Evolutionary conservation across 306 rosid genomes (phyloP).

Genomic region (Begonia peltatifolia): DNA sequence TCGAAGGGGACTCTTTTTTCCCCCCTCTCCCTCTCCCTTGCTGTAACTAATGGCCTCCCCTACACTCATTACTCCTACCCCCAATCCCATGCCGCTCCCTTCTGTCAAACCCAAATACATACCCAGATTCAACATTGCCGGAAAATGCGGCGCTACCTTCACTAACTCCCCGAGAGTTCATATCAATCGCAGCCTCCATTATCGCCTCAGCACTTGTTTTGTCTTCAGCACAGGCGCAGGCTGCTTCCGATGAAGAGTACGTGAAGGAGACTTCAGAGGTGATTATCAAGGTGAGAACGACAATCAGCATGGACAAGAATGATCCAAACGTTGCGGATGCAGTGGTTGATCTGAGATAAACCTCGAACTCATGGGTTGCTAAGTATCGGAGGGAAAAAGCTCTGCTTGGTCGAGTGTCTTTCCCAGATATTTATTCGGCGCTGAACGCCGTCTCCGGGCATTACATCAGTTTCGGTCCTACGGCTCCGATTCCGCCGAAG

Average conservation of each 20-base stretch:
- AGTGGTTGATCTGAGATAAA: constrained; percentile 62
- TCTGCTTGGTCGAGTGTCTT: constrained; percentile 63
- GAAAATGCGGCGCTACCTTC: not conserved
- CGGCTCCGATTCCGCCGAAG: constrained; percentile 86
- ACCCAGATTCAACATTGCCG: constrained; percentile 4
- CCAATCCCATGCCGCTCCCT: constrained; percentile 50
- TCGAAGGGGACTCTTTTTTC: not conserved
- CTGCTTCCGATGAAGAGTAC: constrained; percentile 63
- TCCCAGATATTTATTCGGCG: constrained; percentile 83
- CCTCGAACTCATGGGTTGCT: constrained; percentile 85
- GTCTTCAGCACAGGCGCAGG: constrained; percentile 16
- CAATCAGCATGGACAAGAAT: constrained; percentile 54
- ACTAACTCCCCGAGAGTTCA: constrained; percentile 28
- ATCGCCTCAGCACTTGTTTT: constrained; percentile 18
- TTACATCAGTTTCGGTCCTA: constrained; percentile 86
- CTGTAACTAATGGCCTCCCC: constrained; percentile 53
- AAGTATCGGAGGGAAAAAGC: constrained; percentile 79
- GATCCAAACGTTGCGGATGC: constrained; percentile 72
- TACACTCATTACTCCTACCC: constrained; percentile 69
- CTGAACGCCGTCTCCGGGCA: constrained; percentile 87
- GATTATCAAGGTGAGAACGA: constrained; percentile 51
- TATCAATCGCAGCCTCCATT: constrained; percentile 32
- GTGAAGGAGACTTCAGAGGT: constrained; percentile 68
- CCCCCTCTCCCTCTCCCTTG: not conserved
- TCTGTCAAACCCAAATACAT: constrained; percentile 32